Base-by-base conservation (phyloP, 75 land plant species). In the Chamaecyparis obtusa region DNA sequence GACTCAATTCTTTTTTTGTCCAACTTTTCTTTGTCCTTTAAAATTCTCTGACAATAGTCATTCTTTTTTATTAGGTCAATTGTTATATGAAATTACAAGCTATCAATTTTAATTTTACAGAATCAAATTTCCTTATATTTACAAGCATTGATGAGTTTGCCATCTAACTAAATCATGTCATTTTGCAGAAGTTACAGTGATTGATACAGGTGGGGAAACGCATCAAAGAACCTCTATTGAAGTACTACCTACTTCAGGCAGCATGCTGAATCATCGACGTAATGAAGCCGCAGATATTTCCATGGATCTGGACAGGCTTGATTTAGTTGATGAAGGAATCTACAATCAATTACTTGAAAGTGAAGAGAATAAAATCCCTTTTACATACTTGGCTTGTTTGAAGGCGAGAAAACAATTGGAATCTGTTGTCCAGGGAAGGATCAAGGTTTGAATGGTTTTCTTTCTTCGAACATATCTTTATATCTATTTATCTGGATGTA, bases 381-480 rank as follows among this genome's bases (percentile, higher is more conserved):
- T 96, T 69, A 95, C 94, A 56, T 96, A 96, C 89, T 82, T 95
- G 79, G 92, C 96, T 51, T 88, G 88, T 85, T 86, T 95, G 69
- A 87, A 87, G 48, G 91, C 93, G 37, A 94, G 92, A 84, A 67
- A 85, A 77, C 89, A 87, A 14, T 76, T 86, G 11, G 80, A 72
- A 54, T 85, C 85, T 24, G 82, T 24, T 81, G 84, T 93, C 86
- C 89, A 85, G 36, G 96, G 96, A 76, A 94, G 64, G 41, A 92
- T 94, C 74, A 93, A 94, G 94, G 96, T 94, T 81, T 84, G 32
- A 75, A 5, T 13, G 56, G 33, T 36, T 9, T 36, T 49, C 51
- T 57, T 51, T 11, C 24, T 41, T 80, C 24, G 30, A 80, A 43
- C 49, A 27, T 80, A 39, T 44, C 80, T 77, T 49, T 49, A 9